Percentiles rank a stretch among this genome's conserved stretches.
phyloP scores from a whole-genome alignment of 192 early-diverging fungal genomes.

The Martensiomyces pterosporus region DNA sequence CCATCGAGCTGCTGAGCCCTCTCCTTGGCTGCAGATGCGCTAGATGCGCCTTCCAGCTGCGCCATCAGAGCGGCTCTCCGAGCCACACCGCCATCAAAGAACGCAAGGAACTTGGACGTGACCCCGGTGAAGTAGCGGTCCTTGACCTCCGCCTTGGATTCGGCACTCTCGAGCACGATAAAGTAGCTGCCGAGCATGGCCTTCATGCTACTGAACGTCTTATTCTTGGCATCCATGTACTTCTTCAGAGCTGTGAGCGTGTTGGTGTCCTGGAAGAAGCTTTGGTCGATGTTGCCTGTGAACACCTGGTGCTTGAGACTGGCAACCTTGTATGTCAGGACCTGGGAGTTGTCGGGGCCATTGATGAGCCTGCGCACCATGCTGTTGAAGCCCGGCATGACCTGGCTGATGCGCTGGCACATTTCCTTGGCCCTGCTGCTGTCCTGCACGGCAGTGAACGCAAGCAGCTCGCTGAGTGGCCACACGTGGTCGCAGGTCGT shows the following conservation, averaged over 20 bases:
- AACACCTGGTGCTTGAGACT: not conserved
- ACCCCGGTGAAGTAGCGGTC: too few species aligned
- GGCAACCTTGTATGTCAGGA: not conserved
- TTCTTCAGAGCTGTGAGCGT: not conserved
- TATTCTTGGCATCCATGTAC: not conserved
- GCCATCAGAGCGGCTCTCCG: too few species aligned
- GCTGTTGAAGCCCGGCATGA: not conserved
- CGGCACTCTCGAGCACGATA: too few species aligned
- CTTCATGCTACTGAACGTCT: too few species aligned
- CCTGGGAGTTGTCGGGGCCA: not conserved
- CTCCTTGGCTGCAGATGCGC: too few species aligned
- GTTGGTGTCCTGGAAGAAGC: not conserved
- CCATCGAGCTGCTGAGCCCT: too few species aligned
- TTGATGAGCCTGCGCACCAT: not conserved
- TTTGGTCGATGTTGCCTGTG: not conserved
- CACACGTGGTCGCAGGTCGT: not conserved
- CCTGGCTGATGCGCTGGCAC: not conserved
- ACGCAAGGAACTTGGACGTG: too few species aligned
- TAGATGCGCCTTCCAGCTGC: too few species aligned
- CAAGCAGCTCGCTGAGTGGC: not conserved
- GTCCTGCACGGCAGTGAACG: not conserved
- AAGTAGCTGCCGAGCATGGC: too few species aligned
- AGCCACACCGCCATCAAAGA: too few species aligned
- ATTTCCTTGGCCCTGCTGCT: not conserved
- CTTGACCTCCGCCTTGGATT: too few species aligned